A percentile compares a stretch with the other conserved stretches of the same genome.
These are phyloP conservation scores for Inosperma sp. DNA, from an alignment of 768 basidiomycete genomes.

Conservation along the genomic window DNA sequence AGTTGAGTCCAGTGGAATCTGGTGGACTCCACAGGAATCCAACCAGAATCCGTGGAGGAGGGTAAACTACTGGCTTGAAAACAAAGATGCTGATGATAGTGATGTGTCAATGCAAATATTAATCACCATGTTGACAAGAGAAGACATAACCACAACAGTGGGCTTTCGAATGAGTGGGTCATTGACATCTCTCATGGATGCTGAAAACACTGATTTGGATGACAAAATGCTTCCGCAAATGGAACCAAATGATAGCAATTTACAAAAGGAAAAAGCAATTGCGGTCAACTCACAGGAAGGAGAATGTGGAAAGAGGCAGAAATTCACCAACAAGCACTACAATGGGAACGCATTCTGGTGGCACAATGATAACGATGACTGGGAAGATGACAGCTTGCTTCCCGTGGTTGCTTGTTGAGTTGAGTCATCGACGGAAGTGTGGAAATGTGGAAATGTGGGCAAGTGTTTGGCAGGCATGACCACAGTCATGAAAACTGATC, in stretches of 20 bases:
- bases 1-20: too few relatives aligned
- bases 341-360: conserved; percentile 1
- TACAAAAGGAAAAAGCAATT: background rate
- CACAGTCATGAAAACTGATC: too few relatives aligned
- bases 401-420: too few relatives aligned
- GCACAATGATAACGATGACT: conserved; percentile 4
- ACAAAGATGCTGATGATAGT: conserved; percentile 1
- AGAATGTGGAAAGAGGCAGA: background rate
- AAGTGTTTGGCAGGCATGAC: conserved; percentile 4
- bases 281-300: too few relatives aligned
- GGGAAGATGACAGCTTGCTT: conserved; percentile 3
- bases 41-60: too few relatives aligned
- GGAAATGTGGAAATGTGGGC: too few relatives aligned
- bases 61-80: too few relatives aligned
- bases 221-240: background rate
- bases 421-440: background rate
- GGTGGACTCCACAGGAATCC: too few relatives aligned
- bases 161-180: background rate
- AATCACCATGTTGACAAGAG: background rate
- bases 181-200: background rate
- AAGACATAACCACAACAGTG: background rate
- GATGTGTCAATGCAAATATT: conserved; percentile 2
- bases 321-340: background rate
- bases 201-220: too few relatives aligned
- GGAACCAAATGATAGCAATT: background rate